These are phyloP conservation scores for Hypoxylon lenormandii DNA, from an alignment of 495 filamentous ascomycete species.

Conservation along the genomic window DNA sequence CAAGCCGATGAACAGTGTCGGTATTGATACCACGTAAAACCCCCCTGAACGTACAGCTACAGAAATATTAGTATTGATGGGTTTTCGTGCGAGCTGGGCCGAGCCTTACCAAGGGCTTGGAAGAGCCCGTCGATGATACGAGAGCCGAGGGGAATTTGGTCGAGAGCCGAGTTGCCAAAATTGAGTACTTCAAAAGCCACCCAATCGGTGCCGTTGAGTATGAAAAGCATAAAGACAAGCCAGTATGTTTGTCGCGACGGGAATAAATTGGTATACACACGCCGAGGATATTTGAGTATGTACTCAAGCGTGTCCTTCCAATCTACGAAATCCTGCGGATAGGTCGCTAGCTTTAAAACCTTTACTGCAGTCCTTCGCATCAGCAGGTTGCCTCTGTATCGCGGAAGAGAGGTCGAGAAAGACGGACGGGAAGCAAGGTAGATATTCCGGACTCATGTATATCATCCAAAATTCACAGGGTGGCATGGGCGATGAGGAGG, in stretches of 20 bases:
- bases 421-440: not conserved
- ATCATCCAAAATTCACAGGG: constrained; percentile 48
- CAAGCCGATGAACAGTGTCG: constrained; percentile 75
- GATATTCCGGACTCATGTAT: not conserved
- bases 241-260: constrained; percentile 82
- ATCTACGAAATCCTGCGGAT: constrained; percentile 47
- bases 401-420: not conserved
- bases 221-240: constrained; percentile 75
- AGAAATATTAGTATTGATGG: constrained; percentile 18
- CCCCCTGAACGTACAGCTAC: constrained; percentile 81
- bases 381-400: not conserved
- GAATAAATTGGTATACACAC: constrained; percentile 87
- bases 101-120: constrained; percentile 70
- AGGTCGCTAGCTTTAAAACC: constrained; percentile 46
- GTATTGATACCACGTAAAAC: constrained; percentile 82
- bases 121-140: constrained; percentile 83
- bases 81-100: not conserved
- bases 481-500: no score
- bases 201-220: constrained; percentile 86
- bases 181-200: constrained; percentile 82
- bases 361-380: constrained; percentile 33
- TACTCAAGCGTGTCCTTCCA: constrained; percentile 77
- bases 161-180: constrained; percentile 74
- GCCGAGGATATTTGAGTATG: constrained; percentile 80
- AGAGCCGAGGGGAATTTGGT: constrained; percentile 66